Evolutionary conservation across 2,329 filamentous ascomycete species (phyloP).

Genomic region (Aspergillus calidoustus): DNA sequence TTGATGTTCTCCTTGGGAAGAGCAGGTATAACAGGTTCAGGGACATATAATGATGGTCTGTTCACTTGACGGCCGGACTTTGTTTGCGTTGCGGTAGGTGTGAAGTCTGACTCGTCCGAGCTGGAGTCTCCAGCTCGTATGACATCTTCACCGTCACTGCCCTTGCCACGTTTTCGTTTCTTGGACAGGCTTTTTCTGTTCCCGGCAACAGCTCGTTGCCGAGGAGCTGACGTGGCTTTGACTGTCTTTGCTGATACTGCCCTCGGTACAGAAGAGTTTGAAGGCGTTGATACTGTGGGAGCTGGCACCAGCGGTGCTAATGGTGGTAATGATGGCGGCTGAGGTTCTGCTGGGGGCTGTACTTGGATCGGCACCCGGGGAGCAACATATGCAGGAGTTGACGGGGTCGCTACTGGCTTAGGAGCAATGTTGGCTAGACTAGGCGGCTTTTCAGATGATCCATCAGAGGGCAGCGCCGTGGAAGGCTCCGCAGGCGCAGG

Average conservation of each 20-base stretch:
- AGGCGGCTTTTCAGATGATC: not conserved
- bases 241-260: slow-evolving; percentile 13
- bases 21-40: slow-evolving; percentile 44
- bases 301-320: not conserved
- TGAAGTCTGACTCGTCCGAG: slow-evolving; percentile 51
- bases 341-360: not conserved
- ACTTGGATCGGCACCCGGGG: not conserved
- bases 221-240: slow-evolving; percentile 20
- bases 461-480: not conserved
- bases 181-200: slow-evolving; percentile 25
- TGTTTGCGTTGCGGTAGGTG: slow-evolving; percentile 67
- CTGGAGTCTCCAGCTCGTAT: slow-evolving; percentile 42
- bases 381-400: not conserved
- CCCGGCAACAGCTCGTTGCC: slow-evolving; percentile 23
- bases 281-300: not conserved
- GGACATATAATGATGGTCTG: slow-evolving; percentile 66
- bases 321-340: not conserved
- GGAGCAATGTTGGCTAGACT: not conserved
- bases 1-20: slow-evolving; percentile 24
- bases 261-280: not conserved
- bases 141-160: slow-evolving; percentile 38
- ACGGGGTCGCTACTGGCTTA: not conserved
- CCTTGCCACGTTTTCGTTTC: slow-evolving; percentile 30
- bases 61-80: slow-evolving; percentile 75
- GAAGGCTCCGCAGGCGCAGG: slow-evolving; percentile 4